Evolutionary conservation across 2,329 filamentous ascomycete genomes (phyloP).

Genomic region (Sporothrix mexicana): DNA sequence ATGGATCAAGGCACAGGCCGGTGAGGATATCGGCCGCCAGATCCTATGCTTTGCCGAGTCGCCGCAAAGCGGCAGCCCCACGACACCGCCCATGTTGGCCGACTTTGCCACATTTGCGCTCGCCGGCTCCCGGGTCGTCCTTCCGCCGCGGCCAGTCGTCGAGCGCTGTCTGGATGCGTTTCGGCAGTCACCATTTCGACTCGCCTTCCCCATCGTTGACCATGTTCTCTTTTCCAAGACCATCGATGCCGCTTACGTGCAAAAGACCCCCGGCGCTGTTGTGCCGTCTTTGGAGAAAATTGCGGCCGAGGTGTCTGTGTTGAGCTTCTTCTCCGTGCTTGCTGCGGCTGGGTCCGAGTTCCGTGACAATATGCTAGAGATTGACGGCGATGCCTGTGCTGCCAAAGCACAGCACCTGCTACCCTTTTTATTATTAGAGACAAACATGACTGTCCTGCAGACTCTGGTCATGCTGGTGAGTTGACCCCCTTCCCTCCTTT

Average conservation of each 20-base stretch:
- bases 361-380: background rate
- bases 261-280: background rate
- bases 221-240: background rate
- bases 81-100: slow-evolving; percentile 20
- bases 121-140: slow-evolving; percentile 18
- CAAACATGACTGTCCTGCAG: slow-evolving; percentile 53
- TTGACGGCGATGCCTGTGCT: slow-evolving; percentile 45
- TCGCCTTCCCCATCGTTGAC: background rate
- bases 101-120: slow-evolving; percentile 12
- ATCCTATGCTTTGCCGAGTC: slow-evolving; percentile 36
- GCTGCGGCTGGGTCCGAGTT: background rate
- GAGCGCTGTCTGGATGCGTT: slow-evolving; percentile 40
- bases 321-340: background rate
- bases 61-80: slow-evolving; percentile 35
- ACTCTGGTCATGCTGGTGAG: slow-evolving; percentile 56
- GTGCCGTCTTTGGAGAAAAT: background rate
- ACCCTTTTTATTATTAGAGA: slow-evolving; percentile 51
- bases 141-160: slow-evolving; percentile 28
- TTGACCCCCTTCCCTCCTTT: slow-evolving; percentile 40
- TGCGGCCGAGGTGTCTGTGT: background rate
- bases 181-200: background rate
- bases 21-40: slow-evolving; percentile 40
- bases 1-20: slow-evolving; percentile 56
- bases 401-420: slow-evolving; percentile 52
- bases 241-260: background rate